Conservation (phyloP, 208 protist species). For the Trichomonas gallinae region DNA sequence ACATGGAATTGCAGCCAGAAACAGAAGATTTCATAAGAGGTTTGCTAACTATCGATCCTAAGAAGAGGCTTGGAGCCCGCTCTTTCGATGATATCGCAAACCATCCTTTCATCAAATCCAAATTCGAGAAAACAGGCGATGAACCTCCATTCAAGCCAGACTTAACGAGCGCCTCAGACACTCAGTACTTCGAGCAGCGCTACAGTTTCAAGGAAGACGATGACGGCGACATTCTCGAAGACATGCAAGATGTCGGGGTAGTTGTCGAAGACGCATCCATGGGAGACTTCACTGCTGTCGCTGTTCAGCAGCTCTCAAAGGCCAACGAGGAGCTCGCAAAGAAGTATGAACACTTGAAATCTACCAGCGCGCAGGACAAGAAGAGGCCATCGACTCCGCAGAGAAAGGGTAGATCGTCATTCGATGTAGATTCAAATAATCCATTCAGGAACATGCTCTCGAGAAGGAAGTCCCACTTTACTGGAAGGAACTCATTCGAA, state of each 20-base stretch:
- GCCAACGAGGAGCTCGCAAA: background rate
- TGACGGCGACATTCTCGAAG: background rate
- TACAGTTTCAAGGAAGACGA: background rate
- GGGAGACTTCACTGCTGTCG: background rate
- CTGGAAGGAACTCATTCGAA: background rate
- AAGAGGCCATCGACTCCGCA: background rate
- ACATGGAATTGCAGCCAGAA: background rate
- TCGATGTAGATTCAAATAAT: background rate
- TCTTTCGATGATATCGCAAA: background rate
- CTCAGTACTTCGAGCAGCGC: background rate
- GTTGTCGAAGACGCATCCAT: background rate
- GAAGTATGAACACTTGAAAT: background rate
- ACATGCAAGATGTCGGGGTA: background rate
- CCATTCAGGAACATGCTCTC: background rate
- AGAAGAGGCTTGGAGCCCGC: background rate
- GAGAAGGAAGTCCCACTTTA: background rate
- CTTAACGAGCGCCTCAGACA: background rate
- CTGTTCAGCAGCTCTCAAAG: background rate
- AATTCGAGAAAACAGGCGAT: background rate
- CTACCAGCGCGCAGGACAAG: background rate
- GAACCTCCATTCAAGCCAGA: background rate
- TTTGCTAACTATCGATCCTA: background rate
- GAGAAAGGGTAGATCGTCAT: background rate
- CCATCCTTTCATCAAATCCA: background rate
- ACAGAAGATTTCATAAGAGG: background rate